Percentiles rank a stretch among this genome's conserved stretches.
phyloP scores from a whole-genome alignment of 305 asterid genomes.

The Caryopteris hybrid region DNA sequence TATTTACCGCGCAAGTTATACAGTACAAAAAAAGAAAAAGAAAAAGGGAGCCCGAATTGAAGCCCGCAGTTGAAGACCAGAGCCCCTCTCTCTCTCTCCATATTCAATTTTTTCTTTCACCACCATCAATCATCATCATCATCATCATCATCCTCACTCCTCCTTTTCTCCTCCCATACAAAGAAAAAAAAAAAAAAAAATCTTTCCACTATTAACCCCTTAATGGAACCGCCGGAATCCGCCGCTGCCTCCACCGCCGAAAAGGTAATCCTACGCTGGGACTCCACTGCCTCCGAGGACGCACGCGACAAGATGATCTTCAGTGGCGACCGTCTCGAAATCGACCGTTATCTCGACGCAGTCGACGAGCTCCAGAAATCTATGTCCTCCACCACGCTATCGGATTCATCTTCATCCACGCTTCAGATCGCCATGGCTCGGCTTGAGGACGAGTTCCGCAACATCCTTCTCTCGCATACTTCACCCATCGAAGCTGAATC shows the following conservation, averaged over 20 bases:
- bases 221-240: constrained; percentile 66
- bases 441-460: constrained; percentile 87
- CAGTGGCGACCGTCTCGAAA: constrained; percentile 63
- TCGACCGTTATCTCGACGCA: constrained; percentile 71
- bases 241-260: constrained; percentile 43
- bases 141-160: background rate
- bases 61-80: constrained; percentile 8
- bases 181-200: background rate
- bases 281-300: constrained; percentile 69
- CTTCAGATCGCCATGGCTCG: constrained; percentile 96
- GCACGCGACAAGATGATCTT: constrained; percentile 72
- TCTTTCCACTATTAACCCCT: constrained; percentile 10
- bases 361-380: constrained; percentile 71
- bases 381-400: constrained; percentile 25
- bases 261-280: constrained; percentile 74
- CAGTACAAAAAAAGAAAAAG: background rate
- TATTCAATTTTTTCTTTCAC: constrained; percentile 11
- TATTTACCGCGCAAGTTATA: constrained; percentile 1
- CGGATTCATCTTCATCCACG: constrained; percentile 34
- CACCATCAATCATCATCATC: constrained; percentile 20
- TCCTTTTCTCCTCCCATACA: background rate
- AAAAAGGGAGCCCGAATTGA: constrained; percentile 4
- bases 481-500: constrained; percentile 48
- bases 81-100: constrained; percentile 9
- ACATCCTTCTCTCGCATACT: constrained; percentile 56